Conservation (phyloP, 75 land plant species). For the Picea sitchensis region DNA sequence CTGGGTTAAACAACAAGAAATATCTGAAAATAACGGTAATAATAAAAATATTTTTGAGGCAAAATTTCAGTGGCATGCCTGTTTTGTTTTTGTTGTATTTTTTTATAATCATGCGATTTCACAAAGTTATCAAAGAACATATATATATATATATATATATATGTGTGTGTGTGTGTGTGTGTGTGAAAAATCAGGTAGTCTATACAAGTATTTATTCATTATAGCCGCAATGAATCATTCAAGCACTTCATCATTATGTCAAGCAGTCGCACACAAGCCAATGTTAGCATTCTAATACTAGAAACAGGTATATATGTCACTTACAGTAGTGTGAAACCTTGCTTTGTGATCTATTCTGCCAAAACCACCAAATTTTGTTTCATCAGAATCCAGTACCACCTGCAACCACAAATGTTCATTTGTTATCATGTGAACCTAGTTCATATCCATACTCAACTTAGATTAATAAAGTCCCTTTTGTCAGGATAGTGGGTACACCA, state of each 20-base stretch:
- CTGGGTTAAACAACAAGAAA: background rate
- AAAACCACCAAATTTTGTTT: slow-evolving; percentile 69
- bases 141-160: too few relatives aligned
- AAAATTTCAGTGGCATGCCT: too few relatives aligned
- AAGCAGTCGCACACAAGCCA: background rate
- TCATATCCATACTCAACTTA: background rate
- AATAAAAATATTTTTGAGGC: background rate
- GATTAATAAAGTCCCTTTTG: background rate
- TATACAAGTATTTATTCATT: background rate
- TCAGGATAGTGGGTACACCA: background rate
- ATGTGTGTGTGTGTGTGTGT: too few relatives aligned
- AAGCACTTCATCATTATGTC: background rate
- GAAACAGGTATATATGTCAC: slow-evolving; percentile 5
- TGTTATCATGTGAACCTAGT: background rate
- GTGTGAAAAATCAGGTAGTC: background rate
- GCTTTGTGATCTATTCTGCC: slow-evolving; percentile 56
- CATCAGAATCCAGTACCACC: slow-evolving; percentile 86
- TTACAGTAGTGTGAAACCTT: slow-evolving; percentile 56
- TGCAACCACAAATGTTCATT: slow-evolving; percentile 17
- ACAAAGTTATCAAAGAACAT: background rate
- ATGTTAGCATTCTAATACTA: background rate
- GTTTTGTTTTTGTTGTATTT: too few relatives aligned
- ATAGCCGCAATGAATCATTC: background rate
- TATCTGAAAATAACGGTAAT: background rate
- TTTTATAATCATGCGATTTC: too few relatives aligned